Conservation (phyloP, 139 green algal genomes). For the Tetraselmis striata region DNA sequence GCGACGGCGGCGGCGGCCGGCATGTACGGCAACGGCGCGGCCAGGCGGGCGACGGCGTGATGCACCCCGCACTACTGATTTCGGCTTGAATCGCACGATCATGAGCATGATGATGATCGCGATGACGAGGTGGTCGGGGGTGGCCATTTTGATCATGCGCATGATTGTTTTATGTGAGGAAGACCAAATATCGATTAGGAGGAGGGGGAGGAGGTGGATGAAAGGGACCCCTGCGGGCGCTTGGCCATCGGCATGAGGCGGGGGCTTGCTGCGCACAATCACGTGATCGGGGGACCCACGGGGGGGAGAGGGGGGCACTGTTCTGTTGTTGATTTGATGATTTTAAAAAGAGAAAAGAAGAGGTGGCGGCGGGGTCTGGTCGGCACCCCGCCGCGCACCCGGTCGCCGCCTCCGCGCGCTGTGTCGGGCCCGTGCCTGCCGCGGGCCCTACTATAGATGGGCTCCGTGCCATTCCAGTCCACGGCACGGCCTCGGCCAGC, state of each 20-base stretch:
- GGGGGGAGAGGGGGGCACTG: neutral
- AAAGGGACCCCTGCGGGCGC: too few relatives aligned
- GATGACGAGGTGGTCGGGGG: neutral
- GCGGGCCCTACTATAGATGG: constrained; percentile 43
- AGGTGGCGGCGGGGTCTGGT: too few relatives aligned
- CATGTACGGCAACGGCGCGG: neutral
- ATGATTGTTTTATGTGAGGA: too few relatives aligned
- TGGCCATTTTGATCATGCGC: neutral
- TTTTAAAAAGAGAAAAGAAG: too few relatives aligned
- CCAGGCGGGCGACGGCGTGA: neutral
- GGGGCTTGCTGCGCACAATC: too few relatives aligned
- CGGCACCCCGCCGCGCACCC: too few relatives aligned
- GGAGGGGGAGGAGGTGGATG: too few relatives aligned
- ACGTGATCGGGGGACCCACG: too few relatives aligned
- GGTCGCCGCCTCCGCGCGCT: neutral
- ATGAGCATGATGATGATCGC: neutral
- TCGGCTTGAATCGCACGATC: too few relatives aligned
- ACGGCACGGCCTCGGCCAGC: constrained; percentile 43
- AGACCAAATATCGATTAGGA: too few relatives aligned
- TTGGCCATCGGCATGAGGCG: too few relatives aligned
- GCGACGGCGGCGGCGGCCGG: neutral
- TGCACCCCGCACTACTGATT: neutral
- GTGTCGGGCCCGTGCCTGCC: neutral
- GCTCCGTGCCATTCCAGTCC: constrained; percentile 47
- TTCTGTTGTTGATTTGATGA: neutral